Conservation (phyloP, 2,329 filamentous ascomycete species). For the Rhynchosporium graminicola region DNA sequence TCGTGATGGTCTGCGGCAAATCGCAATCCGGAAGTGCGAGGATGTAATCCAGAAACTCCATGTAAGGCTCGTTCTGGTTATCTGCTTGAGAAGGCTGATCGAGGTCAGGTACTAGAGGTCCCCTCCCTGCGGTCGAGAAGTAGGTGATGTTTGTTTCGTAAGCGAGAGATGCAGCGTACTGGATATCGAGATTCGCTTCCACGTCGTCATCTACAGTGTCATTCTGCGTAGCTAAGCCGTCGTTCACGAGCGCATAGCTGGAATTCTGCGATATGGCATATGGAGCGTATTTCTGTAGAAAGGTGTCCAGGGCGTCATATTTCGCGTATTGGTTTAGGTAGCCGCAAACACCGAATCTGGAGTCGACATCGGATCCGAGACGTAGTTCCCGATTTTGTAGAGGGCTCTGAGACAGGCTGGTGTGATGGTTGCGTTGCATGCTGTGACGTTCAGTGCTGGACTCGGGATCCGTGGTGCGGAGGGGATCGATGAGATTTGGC, state of each 20-base stretch:
- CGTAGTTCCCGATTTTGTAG: constrained; percentile 47
- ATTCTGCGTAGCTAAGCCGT: constrained; percentile 44
- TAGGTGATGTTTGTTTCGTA: constrained; percentile 54
- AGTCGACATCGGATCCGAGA: constrained; percentile 43
- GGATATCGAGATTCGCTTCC: constrained; percentile 59
- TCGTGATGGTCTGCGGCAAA: constrained; percentile 63
- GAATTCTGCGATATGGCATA: constrained; percentile 32
- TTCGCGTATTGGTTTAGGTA: constrained; percentile 42
- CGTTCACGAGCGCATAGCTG: constrained; percentile 35
- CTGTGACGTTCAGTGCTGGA: constrained; percentile 26
- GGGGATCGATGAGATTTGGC: constrained; percentile 17
- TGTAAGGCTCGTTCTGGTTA: constrained; percentile 67
- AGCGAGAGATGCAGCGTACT: constrained; percentile 54
- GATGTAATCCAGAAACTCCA: constrained; percentile 60
- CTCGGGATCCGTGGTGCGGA: constrained; percentile 25
- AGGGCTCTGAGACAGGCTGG: constrained; percentile 40
- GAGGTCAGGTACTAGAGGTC: constrained; percentile 43
- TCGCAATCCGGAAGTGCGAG: constrained; percentile 48
- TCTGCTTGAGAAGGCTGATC: constrained; percentile 46
- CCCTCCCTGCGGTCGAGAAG: constrained; percentile 54
- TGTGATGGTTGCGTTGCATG: constrained; percentile 40
- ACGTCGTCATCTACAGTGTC: constrained; percentile 43
- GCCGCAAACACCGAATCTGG: constrained; percentile 59
- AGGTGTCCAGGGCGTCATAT: constrained; percentile 29
- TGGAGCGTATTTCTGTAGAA: constrained; percentile 28